phyloP scores from a whole-genome alignment of 179 eudicot genomes.

The Spinacia oleracea region DNA sequence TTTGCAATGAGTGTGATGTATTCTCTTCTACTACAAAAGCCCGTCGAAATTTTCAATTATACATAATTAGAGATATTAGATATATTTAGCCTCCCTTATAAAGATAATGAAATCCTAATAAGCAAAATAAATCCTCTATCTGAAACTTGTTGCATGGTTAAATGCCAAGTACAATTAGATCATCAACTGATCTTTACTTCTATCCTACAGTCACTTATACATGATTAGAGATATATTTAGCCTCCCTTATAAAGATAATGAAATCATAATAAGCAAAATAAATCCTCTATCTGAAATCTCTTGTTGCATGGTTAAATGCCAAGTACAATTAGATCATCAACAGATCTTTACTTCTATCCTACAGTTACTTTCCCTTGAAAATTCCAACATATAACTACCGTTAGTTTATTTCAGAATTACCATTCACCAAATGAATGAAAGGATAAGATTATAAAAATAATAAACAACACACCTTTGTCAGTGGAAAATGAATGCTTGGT shows the following conservation, averaged over 20 bases:
- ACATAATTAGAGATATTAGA: not conserved
- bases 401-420: not conserved
- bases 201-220: not conserved
- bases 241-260: not conserved
- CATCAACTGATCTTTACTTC: not conserved
- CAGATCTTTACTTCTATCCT: not conserved
- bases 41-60: not conserved
- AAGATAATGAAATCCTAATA: not conserved
- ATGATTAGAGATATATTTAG: not conserved
- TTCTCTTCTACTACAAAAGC: not conserved
- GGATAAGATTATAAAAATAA: not conserved
- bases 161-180: not conserved
- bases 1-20: not conserved
- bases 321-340: not conserved
- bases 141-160: not conserved
- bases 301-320: not conserved
- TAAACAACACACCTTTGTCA: slow-evolving; percentile 59
- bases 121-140: not conserved
- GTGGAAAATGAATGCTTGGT: slow-evolving; percentile 84
- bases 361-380: not conserved
- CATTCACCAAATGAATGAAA: not conserved
- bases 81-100: not conserved
- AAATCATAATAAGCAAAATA: not conserved
- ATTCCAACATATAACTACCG: not conserved
- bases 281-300: not conserved